phyloP scores from a whole-genome alignment of 1,139 yeast species.

The Kurtzmaniella natalensis region DNA sequence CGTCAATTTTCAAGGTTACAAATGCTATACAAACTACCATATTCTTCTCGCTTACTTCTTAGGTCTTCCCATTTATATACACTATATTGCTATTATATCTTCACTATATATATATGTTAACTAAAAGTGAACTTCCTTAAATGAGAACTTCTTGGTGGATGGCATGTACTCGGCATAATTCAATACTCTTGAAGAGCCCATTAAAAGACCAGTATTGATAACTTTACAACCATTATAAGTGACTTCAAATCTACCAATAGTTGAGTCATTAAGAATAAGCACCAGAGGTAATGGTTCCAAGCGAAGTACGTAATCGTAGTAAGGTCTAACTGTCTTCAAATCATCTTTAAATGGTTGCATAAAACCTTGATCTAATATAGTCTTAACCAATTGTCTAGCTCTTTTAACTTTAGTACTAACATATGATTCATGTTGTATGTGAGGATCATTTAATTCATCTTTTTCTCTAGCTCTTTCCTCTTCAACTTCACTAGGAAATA shows the following conservation, averaged over 20 bases:
- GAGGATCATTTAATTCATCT: conserved; percentile 14
- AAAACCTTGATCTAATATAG: conserved; percentile 82
- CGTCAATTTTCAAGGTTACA: background rate
- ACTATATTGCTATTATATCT: background rate
- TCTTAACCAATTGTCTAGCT: conserved; percentile 72
- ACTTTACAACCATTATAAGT: conserved; percentile 82
- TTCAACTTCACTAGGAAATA: conserved; percentile 44
- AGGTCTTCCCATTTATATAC: too few species aligned
- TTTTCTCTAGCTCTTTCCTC: conserved; percentile 16
- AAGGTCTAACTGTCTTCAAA: conserved; percentile 64
- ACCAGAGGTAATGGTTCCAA: conserved; percentile 79
- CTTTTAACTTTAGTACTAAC: conserved; percentile 46
- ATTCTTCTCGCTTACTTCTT: too few species aligned
- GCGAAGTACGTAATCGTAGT: conserved; percentile 63
- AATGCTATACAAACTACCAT: background rate
- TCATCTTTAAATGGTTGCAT: conserved; percentile 70
- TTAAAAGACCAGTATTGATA: conserved; percentile 62
- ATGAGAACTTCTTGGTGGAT: conserved; percentile 43
- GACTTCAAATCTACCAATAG: conserved; percentile 68
- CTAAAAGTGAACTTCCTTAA: conserved; percentile 44
- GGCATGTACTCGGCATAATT: conserved; percentile 74
- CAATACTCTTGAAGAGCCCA: conserved; percentile 42
- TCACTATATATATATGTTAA: background rate
- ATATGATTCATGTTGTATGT: conserved; percentile 10
- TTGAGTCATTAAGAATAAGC: conserved; percentile 60